These are phyloP conservation scores for Ballota nigra DNA, from an alignment of 257 asterid genomes.

Conservation along the genomic window DNA sequence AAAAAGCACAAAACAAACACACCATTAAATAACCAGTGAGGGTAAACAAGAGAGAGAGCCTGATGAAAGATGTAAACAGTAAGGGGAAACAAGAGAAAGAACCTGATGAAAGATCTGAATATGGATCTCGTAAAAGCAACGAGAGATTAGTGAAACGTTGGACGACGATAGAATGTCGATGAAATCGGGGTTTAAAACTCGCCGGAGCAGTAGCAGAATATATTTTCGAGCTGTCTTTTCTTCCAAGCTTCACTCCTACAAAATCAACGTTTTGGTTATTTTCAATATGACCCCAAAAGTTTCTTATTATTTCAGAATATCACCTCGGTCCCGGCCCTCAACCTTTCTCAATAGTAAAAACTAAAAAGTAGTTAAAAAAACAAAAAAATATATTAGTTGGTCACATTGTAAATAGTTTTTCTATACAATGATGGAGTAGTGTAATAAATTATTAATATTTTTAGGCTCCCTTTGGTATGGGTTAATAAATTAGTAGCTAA, in stretches of 20 bases:
- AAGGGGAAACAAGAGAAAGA: background rate
- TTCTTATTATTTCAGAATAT: conserved; percentile 1
- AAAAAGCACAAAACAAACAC: background rate
- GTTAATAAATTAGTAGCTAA: too few species aligned
- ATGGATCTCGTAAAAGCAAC: conserved; percentile 16
- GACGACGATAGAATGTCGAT: background rate
- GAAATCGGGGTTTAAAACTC: conserved; percentile 18
- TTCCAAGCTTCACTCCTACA: conserved; percentile 33
- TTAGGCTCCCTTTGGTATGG: too few species aligned
- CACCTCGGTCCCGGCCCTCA: background rate
- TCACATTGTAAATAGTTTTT: too few species aligned
- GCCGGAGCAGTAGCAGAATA: conserved; percentile 20
- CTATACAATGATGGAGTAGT: too few species aligned
- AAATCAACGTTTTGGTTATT: background rate
- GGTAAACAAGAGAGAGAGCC: conserved; percentile 19
- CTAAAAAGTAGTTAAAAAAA: too few species aligned
- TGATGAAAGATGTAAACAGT: conserved; percentile 21
- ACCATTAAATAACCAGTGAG: background rate
- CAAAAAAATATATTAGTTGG: too few species aligned
- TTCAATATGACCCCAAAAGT: conserved; percentile 19
- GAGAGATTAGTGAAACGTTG: background rate
- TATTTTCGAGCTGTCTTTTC: conserved; percentile 33
- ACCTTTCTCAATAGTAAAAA: too few species aligned
- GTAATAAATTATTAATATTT: too few species aligned
- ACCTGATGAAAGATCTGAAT: conserved; percentile 37